Evolutionary conservation across 2,329 filamentous ascomycete species (phyloP).

Genomic region (Macrophomina phaseolina): DNA sequence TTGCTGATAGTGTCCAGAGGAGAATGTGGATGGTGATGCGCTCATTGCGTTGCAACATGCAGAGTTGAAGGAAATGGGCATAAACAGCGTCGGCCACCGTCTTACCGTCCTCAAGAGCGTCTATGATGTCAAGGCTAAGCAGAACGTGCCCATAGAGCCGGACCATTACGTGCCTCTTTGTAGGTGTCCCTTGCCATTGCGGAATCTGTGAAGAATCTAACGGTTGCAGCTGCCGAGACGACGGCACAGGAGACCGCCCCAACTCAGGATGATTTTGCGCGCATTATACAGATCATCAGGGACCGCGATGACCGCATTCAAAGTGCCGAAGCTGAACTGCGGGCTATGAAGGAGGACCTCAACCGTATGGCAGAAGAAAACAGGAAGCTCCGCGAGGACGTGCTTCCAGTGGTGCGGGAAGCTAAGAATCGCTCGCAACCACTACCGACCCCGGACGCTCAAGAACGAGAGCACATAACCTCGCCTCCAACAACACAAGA

Average conservation of each 20-base stretch:
- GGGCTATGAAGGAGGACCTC: conserved; percentile 67
- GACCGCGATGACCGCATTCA: conserved; percentile 89
- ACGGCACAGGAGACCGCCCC: conserved; percentile 84
- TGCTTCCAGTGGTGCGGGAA: conserved; percentile 86
- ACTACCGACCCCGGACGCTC: conserved; percentile 63
- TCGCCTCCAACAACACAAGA: conserved; percentile 45
- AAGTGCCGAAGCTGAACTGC: conserved; percentile 80
- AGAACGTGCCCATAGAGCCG: conserved; percentile 87
- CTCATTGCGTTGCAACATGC: conserved; percentile 88
- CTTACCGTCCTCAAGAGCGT: conserved; percentile 94
- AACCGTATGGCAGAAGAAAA: conserved; percentile 75
- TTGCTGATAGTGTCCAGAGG: conserved; percentile 65
- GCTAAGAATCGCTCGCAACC: conserved; percentile 92
- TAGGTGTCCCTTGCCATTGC: conserved; percentile 50
- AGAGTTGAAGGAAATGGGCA: conserved; percentile 93
- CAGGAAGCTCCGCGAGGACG: conserved; percentile 84
- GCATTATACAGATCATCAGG: conserved; percentile 86
- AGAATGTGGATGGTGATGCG: conserved; percentile 92
- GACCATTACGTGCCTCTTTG: conserved; percentile 94
- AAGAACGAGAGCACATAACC: conserved; percentile 44
- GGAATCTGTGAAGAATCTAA: neutral
- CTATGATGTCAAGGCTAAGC: conserved; percentile 94
- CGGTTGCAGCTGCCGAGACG: conserved; percentile 77
- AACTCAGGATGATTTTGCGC: conserved; percentile 90
- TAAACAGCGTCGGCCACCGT: conserved; percentile 89